Conservation (phyloP, 2,329 filamentous ascomycete species). For the Colletotrichum tofieldiae region DNA sequence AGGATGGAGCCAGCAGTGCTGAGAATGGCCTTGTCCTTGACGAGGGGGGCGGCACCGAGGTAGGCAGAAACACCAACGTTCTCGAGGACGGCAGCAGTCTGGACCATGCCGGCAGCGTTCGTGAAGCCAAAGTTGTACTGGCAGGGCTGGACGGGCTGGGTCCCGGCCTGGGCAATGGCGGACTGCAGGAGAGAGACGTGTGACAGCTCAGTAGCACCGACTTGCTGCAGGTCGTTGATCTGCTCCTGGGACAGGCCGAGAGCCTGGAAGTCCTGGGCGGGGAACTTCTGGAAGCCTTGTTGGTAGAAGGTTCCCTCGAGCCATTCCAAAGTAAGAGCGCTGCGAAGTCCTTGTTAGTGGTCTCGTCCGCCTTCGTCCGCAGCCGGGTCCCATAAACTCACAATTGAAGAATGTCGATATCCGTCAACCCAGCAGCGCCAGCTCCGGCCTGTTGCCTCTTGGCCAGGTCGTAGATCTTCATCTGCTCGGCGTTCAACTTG, state of each 20-base stretch:
- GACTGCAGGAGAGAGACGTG: constrained; percentile 74
- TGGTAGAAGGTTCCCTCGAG: constrained; percentile 82
- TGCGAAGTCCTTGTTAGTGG: constrained; percentile 49
- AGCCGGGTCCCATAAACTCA: constrained; percentile 52
- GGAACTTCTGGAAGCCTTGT: constrained; percentile 78
- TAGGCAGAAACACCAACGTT: constrained; percentile 82
- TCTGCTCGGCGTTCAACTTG: constrained; percentile 61
- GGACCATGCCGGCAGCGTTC: constrained; percentile 77
- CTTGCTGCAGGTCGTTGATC: constrained; percentile 60
- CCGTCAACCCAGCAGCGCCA: constrained; percentile 62
- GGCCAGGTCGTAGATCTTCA: constrained; percentile 62
- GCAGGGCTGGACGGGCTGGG: constrained; percentile 78
- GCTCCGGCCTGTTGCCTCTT: constrained; percentile 68
- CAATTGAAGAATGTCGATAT: constrained; percentile 74
- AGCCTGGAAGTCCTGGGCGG: constrained; percentile 74
- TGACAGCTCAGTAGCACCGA: constrained; percentile 47
- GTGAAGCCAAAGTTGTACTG: constrained; percentile 81
- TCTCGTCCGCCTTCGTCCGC: background rate
- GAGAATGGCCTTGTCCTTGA: constrained; percentile 73
- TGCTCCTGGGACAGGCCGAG: constrained; percentile 71
- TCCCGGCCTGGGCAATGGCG: constrained; percentile 74
- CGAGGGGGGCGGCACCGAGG: constrained; percentile 78
- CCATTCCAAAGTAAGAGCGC: constrained; percentile 81
- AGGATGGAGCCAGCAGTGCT: constrained; percentile 79
- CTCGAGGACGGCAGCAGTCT: constrained; percentile 79